These are phyloP conservation scores for Calonectria pseudoturangicola DNA, from an alignment of 2,329 filamentous ascomycete genomes.

Conservation along the genomic window DNA sequence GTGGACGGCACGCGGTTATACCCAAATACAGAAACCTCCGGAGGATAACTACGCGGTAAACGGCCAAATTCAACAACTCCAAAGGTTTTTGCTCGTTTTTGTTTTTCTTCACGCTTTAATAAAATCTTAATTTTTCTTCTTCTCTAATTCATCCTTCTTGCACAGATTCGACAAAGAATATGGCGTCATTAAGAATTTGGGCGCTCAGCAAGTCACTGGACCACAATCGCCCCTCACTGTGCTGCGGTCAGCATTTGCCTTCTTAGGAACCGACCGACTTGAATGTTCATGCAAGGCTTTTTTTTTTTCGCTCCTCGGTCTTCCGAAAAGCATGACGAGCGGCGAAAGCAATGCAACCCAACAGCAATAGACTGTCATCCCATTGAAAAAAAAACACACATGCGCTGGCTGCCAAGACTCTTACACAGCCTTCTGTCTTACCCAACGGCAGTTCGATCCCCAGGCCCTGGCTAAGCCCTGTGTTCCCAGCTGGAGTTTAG, in stretches of 20 bases:
- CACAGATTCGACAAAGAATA: too few relatives aligned
- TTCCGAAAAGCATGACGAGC: background rate
- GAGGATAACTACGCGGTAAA: too few relatives aligned
- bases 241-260: background rate
- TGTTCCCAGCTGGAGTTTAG: constrained; percentile 1
- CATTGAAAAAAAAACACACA: background rate
- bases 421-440: constrained; percentile 18
- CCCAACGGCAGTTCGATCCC: background rate
- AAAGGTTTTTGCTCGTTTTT: too few relatives aligned
- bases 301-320: too few relatives aligned
- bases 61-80: too few relatives aligned
- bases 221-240: background rate
- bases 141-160: too few relatives aligned
- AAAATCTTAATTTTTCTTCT: too few relatives aligned
- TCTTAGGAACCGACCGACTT: background rate
- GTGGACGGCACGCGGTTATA: too few relatives aligned
- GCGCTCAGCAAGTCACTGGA: background rate
- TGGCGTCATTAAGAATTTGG: background rate
- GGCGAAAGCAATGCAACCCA: background rate
- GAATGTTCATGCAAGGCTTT: too few relatives aligned
- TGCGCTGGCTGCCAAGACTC: constrained; percentile 14
- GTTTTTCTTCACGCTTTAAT: too few relatives aligned
- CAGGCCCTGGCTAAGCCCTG: constrained; percentile 1
- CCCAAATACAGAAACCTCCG: too few relatives aligned
- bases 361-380: background rate